Conservation (phyloP, 1,284 basidiomycete species). For the Cryptococcus hybrid region DNA sequence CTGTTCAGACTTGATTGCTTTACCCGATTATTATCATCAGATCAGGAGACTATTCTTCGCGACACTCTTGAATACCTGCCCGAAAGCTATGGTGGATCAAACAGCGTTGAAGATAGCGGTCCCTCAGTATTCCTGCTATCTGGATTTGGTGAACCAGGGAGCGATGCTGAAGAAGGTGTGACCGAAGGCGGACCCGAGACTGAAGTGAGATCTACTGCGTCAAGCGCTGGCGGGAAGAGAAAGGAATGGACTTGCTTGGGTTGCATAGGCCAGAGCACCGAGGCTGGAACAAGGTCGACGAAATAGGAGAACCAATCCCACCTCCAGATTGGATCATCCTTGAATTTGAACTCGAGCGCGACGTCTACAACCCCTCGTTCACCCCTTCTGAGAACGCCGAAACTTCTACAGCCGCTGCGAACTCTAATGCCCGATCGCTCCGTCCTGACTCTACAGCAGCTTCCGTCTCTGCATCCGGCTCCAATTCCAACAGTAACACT, state of each 20-base stretch:
- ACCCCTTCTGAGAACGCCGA: constrained; percentile 38
- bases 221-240: constrained; percentile 30
- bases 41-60: constrained; percentile 70
- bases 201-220: not conserved
- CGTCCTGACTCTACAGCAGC: constrained; percentile 19
- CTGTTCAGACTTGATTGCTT: constrained; percentile 77
- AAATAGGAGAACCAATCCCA: constrained; percentile 20
- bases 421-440: constrained; percentile 5
- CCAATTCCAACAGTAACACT: not conserved
- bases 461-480: constrained; percentile 13
- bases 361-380: constrained; percentile 69
- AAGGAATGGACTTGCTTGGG: constrained; percentile 81
- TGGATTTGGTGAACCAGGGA: constrained; percentile 67
- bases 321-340: constrained; percentile 59
- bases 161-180: constrained; percentile 45
- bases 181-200: constrained; percentile 30
- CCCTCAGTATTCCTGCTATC: constrained; percentile 70
- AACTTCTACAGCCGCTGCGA: not conserved
- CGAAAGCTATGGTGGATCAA: constrained; percentile 50
- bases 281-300: constrained; percentile 28
- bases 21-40: constrained; percentile 66
- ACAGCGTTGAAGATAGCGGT: constrained; percentile 52
- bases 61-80: constrained; percentile 72
- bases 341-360: constrained; percentile 79
- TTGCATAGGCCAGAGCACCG: constrained; percentile 62